phyloP scores from a whole-genome alignment of 805 yeast species.

The Clavispora santaluciae region DNA sequence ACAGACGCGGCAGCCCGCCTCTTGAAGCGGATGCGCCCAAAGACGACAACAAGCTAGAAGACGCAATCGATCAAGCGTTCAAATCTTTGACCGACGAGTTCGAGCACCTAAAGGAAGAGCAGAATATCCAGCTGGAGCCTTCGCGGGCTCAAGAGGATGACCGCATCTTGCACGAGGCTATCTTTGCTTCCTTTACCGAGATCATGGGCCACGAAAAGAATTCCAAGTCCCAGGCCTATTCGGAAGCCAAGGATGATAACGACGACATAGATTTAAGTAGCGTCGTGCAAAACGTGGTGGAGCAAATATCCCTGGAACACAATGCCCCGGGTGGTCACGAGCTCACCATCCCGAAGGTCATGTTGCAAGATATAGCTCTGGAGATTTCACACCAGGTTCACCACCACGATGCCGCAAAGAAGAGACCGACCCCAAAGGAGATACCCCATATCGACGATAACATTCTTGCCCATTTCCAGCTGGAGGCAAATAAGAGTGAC shows the following conservation, averaged over 20 bases:
- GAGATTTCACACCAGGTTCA: conserved; percentile 27
- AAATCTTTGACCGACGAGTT: neutral
- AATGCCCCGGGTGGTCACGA: conserved; percentile 10
- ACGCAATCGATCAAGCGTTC: conserved; percentile 7
- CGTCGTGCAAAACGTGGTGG: conserved; percentile 25
- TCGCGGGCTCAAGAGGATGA: conserved; percentile 7
- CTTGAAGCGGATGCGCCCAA: neutral
- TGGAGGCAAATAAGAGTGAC: conserved; percentile 26
- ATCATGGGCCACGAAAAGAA: neutral
- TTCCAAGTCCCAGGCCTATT: conserved; percentile 1
- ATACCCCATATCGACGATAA: conserved; percentile 34
- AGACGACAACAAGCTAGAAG: conserved; percentile 7
- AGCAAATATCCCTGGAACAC: conserved; percentile 11
- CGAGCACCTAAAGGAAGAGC: neutral
- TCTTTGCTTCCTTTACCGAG: conserved; percentile 18
- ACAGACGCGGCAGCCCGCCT: no score
- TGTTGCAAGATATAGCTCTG: conserved; percentile 25
- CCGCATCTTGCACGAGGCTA: conserved; percentile 16
- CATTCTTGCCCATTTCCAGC: conserved; percentile 32
- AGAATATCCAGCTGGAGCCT: neutral
- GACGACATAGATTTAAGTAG: conserved; percentile 13
- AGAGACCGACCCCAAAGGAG: conserved; percentile 14
- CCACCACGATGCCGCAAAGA: conserved; percentile 17
- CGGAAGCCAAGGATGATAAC: conserved; percentile 1
- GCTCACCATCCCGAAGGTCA: conserved; percentile 17